Conservation (phyloP, 2,329 filamentous ascomycete species). For the Colletotrichum lentis region DNA sequence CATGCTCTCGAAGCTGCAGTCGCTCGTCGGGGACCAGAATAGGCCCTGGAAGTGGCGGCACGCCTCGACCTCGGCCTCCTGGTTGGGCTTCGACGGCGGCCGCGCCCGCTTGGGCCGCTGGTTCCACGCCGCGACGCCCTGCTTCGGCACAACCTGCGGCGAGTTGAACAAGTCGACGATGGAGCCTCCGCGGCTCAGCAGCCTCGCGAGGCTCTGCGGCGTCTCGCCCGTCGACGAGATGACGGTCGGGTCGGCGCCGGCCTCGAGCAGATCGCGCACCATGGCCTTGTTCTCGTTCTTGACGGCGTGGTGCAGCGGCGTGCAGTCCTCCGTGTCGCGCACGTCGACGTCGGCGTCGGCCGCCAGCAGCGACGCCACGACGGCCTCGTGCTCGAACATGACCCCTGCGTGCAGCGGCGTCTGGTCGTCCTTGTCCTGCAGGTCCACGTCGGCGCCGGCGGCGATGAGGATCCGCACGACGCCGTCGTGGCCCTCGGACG, state of each 20-base stretch:
- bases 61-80: slow-evolving; percentile 35
- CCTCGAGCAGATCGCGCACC: slow-evolving; percentile 37
- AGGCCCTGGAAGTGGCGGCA: slow-evolving; percentile 35
- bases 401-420: slow-evolving; percentile 38
- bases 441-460: slow-evolving; percentile 38
- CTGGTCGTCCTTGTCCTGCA: slow-evolving; percentile 38
- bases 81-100: slow-evolving; percentile 32
- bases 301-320: slow-evolving; percentile 38
- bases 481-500: slow-evolving; percentile 37
- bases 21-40: slow-evolving; percentile 36
- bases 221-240: slow-evolving; percentile 37
- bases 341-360: slow-evolving; percentile 36
- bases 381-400: slow-evolving; percentile 39
- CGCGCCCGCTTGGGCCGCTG: slow-evolving; percentile 20
- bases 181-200: slow-evolving; percentile 26
- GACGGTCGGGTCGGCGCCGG: slow-evolving; percentile 37
- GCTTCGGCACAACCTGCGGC: slow-evolving; percentile 33
- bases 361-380: slow-evolving; percentile 32
- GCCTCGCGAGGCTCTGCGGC: slow-evolving; percentile 31
- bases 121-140: slow-evolving; percentile 17
- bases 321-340: slow-evolving; percentile 38
- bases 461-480: slow-evolving; percentile 35
- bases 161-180: slow-evolving; percentile 35
- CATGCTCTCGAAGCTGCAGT: slow-evolving; percentile 36
- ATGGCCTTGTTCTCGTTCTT: slow-evolving; percentile 37